Base-by-base conservation (phyloP, 106 monocot species). In the Apostasia shenzhenica region DNA sequence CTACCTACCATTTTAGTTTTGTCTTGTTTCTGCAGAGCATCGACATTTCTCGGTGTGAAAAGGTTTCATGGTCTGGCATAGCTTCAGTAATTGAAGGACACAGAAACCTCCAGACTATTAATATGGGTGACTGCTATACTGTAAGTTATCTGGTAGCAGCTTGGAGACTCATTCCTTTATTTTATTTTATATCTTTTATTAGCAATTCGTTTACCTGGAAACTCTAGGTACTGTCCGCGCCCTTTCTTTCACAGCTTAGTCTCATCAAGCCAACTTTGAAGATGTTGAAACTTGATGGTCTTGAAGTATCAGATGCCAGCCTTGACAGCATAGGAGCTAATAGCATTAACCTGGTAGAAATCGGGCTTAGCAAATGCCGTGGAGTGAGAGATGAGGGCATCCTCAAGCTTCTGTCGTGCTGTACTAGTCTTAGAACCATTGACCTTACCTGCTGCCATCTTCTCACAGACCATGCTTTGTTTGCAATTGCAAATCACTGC, bases 381-480 rank as follows among this genome's bases (percentile, higher is more conserved):
- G 85, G 88, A 13, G 85, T 86, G 57, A 83, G 81, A 7, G 94
- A 91, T 70, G 78, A 88, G 71, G 77, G 91, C 13, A 84, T 95
- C 47, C 69, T 59, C 37, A 66, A 76, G 47, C 88, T 95, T 5
- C 83, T 80, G 48, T 64, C 72, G 5, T 51, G 56, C 43, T 91
- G 91, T 70, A 45, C 45, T 39, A 14, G 74, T 66, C 65, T 95
- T 49, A 85, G 53, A 48, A 70, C 68, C 1, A 67, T 95, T 59
- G 91, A 95, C 73, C 81, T 95, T 57, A 91, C 91, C 2, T 95
- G 94, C 68, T 95, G 91, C 70, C 79, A 58, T 76, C 71, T 79
- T 4, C 57, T 95, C 65, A 91, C 88, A 0, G 88, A 95, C 52
- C 53, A 65, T 55, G 60, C 81, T 45, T 77, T 95, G 43, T 58